Evolutionary conservation across 176 grass and related monocot genomes (phyloP), one percentile per base, ranked within the genome.

Genomic region (Cymbopogon citratus): DNA sequence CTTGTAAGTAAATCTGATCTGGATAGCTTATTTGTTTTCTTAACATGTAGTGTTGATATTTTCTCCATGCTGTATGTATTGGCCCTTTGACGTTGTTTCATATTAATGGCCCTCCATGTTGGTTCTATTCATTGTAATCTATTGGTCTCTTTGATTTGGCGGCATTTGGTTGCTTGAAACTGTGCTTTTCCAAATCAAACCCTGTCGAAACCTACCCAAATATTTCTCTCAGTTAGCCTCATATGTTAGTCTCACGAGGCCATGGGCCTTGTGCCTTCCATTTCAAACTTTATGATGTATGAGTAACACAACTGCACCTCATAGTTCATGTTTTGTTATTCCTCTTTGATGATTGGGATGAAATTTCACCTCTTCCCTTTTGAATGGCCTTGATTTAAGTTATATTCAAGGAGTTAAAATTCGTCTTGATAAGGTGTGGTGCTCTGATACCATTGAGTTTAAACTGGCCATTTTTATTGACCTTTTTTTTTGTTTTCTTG

Each of bases 1-100:
- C 87, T 78, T 92, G 91, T 89, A 81, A 90, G 91, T 87, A 74
- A 65, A 80, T 78, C 25, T 72, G 28, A 73, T 65, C 63, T 70
- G 24, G 10, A 43, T 7, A 13, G 6, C 43, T 27, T 65, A 18
- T 83, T 34, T 38, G 39, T 76, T 59, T 6, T 76, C 12, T 43
- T 43, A 44, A 2, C 23, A 12, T 83, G 69, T 25, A 16, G 7
- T 74, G 15, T 26, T 9, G 4, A 4, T 12, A 7, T 35, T 48
- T n/a, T 65, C 33, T 24, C 18, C 23, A 77, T 25, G 21, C 14
- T 69, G 14, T 73, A 66, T 38, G 18, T 35, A 66, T 39, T 69
- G 35, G 21, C 11, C 10, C 21, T 69, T 23, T 66, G 15, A 9
- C 5, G 33, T 27, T 7, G 15, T n/a, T 51, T 73, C 45, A 33